Evolutionary conservation across 2,329 filamentous ascomycete genomes (phyloP), one percentile per base, ranked within the genome.

Genomic region (Hymenoscyphus fraxineus): DNA sequence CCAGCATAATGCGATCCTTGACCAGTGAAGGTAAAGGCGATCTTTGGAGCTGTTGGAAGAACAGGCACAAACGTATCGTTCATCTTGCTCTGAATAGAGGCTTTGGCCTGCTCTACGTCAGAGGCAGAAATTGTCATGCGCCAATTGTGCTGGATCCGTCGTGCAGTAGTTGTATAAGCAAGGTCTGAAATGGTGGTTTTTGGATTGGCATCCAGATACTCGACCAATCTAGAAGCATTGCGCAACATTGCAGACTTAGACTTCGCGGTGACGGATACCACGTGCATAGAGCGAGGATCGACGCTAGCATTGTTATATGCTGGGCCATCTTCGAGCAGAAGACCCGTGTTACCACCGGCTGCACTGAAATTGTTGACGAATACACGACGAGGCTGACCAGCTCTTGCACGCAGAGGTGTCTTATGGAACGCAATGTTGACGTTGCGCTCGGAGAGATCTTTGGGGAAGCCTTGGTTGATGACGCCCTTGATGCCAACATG

Each of bases 121-220:
- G 75, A 73, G 0, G 78, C 81, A 3, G 78, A 74, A 55, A 83
- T 78, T 54, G 79, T 81, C 73, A 85, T 78, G 35, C 85, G 81
- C 77, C 82, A 84, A 69, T 81, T 79, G 74, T 87, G 83, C 67
- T 89, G 87, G 12, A 85, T 82, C 56, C 83, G 82, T 27, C 88
- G 82, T 15, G 72, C 73, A 32, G 71, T 73, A 6, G 71, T 72
- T 2, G 74, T 74, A 59, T 76, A 76, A 16, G 74, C 70, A 6
- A 75, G 61, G 65, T 74, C 70, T 2, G 67, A 44, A 31, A 75
- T 62, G 31, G 64, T 62, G 13, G 68, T 66, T 15, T 65, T 61
- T 32, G 73, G 67, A 47, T 71, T 69, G 40, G 67, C 56, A 19
- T 72, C 65, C 15, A 74, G 54, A 55, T 69, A 73, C 4, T 61